Conservation (phyloP, 1,139 yeast genomes). For the Geotrichum aggregatum region DNA sequence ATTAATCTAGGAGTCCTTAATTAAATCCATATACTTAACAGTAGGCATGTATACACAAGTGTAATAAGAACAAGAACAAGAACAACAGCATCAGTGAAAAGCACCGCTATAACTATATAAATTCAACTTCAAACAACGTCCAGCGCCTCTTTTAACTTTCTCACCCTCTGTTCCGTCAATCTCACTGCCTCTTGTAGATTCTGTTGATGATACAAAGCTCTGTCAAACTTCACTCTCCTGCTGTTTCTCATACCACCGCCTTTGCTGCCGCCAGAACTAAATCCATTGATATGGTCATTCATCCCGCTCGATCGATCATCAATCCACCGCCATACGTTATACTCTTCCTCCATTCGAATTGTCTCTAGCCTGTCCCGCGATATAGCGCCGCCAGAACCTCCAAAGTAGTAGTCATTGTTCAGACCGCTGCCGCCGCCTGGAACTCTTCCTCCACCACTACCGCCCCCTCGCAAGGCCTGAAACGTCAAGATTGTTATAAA, state of each 20-base stretch:
- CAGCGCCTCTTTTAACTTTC: slow-evolving; percentile 36
- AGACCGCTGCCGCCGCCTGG: neutral
- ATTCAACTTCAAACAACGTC: too few species aligned
- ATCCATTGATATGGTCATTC: neutral
- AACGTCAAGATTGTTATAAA: slow-evolving; percentile 29
- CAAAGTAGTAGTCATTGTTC: neutral
- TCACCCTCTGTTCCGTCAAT: slow-evolving; percentile 52
- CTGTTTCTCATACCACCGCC: neutral
- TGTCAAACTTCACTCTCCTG: neutral
- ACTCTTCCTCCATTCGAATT: slow-evolving; percentile 49
- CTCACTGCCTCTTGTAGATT: slow-evolving; percentile 53
- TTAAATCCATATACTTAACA: too few species aligned
- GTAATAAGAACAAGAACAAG: too few species aligned
- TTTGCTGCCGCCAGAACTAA: neutral
- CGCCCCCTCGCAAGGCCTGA: slow-evolving; percentile 22
- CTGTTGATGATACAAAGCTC: slow-evolving; percentile 40
- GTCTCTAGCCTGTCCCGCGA: slow-evolving; percentile 17
- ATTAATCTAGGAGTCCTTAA: too few species aligned
- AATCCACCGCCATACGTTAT: slow-evolving; percentile 78
- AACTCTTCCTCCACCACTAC: too few species aligned
- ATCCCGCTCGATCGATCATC: slow-evolving; percentile 45
- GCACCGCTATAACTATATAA: too few species aligned
- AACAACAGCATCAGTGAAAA: too few species aligned
- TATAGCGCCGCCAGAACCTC: neutral
- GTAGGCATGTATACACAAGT: too few species aligned